Evolutionary conservation across 148 eudicot species (phyloP).

Genomic region (Camellia sinensis): DNA sequence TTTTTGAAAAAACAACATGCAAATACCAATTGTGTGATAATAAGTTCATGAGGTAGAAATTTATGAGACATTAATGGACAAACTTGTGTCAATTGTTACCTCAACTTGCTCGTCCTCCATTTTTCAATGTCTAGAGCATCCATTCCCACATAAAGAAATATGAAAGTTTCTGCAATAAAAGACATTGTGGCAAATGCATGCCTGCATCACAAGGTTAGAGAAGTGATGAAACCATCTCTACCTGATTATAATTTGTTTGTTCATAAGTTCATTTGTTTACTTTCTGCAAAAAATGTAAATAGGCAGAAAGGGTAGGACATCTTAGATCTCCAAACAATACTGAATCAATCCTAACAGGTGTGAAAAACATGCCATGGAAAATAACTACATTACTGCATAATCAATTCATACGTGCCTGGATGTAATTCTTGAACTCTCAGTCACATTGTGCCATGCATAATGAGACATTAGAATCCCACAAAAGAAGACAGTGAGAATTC

Average conservation of each 20-base stretch:
- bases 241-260: not conserved
- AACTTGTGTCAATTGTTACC: constrained; percentile 34
- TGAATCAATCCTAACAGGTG: not conserved
- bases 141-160: constrained; percentile 90
- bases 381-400: not conserved
- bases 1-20: not conserved
- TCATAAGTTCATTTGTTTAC: not conserved
- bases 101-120: constrained; percentile 75
- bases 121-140: constrained; percentile 91
- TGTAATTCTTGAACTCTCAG: constrained; percentile 82
- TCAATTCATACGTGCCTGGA: constrained; percentile 47
- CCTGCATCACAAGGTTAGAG: constrained; percentile 39
- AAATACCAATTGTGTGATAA: no score
- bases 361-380: not conserved
- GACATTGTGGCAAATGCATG: constrained; percentile 90
- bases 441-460: constrained; percentile 91
- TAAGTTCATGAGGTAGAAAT: no score
- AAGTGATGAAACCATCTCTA: not conserved
- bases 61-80: no score
- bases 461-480: constrained; percentile 93
- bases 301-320: no score
- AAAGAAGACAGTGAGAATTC: constrained; percentile 90
- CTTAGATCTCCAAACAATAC: not conserved
- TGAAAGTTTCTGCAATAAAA: constrained; percentile 90
- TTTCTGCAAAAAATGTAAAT: no score